Base-by-base conservation (phyloP, 441 rosid species). In the Adansonia gregorii region DNA sequence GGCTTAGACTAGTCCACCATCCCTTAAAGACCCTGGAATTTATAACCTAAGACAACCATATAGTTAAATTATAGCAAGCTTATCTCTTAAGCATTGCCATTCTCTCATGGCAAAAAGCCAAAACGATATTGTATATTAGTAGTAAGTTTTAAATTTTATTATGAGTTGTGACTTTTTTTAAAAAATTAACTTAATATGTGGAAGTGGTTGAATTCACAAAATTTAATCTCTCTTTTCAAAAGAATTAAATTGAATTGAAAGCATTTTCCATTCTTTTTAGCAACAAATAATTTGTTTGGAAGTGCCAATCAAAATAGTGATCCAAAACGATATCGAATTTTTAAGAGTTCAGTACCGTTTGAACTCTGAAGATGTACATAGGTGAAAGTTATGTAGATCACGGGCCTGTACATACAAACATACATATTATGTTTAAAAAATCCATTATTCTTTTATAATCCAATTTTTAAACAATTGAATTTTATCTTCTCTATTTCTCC, bases 1-100 rank as follows among this genome's bases (percentile, higher is more conserved):
- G 73, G 20, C 67, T 73, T 73, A 41, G 76, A 68, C 15, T 68
- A 22, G 41, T 6, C 8, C 14, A 67, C 9, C 35, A 10, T 17
- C 54, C 67, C 22, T 39, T 39, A 20, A 43, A 35, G 17, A 20
- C 3, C 76, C 56, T 43, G 19, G 22, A 19, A 41, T 73, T 41
- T 58, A 41, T 72, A 35, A 39, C 65, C 51, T 39, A 8, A 71
- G 56, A 58, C 19, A 20, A 9, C 17, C 17, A 60, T 49, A 22
- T 22, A 8, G 17, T 35, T 35, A 41, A 58, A 73, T 41, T 41
- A 73, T 41, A 58, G 76, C 67, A 73, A 43, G 4, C 15, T 19
- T 8, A 14, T 58, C 54, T 67, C 54, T 19, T 45, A 45, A 9
- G 8, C 35, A 43, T 67, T 43, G 15, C 6, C 51, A 19, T 45